Percentiles rank a stretch among this genome's conserved stretches.
phyloP scores from a whole-genome alignment of 2,329 filamentous ascomycete species.

The Neoscytalidium dimidiatum region DNA sequence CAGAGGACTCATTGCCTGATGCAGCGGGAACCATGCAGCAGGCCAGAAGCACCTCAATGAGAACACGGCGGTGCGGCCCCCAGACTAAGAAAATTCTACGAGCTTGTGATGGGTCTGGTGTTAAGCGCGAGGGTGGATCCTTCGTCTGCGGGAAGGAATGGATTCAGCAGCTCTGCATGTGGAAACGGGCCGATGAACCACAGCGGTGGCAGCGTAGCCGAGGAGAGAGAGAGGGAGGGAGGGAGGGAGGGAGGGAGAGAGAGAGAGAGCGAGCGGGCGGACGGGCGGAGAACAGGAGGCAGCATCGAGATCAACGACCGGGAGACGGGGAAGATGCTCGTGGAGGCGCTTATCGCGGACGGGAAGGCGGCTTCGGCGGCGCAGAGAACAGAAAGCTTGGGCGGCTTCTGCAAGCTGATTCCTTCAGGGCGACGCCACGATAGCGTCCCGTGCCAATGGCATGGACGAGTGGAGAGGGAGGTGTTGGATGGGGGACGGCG shows the following conservation, averaged over 20 bases:
- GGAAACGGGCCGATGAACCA: conserved; percentile 12
- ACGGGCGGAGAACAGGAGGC: too few species aligned
- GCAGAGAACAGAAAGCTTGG: neutral
- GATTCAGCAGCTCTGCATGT: conserved; percentile 4
- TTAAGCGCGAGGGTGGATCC: conserved; percentile 1
- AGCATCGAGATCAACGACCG: neutral
- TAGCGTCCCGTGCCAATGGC: neutral
- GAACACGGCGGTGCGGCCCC: neutral
- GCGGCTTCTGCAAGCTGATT: neutral
- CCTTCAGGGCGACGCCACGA: neutral
- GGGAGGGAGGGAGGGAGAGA: too few species aligned
- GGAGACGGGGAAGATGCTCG: neutral
- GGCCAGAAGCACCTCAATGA: neutral
- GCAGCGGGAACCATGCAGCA: neutral
- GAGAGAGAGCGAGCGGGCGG: too few species aligned
- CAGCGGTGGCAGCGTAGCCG: neutral
- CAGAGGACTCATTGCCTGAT: neutral
- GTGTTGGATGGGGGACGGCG: too few species aligned
- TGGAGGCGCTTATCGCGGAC: neutral
- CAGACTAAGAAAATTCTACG: too few species aligned
- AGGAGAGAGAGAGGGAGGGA: too few species aligned
- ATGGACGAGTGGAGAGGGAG: neutral
- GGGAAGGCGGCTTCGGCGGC: neutral
- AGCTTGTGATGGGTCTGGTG: neutral
- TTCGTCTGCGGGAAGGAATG: neutral